These are phyloP conservation scores for Penicillium coprophilum DNA, from an alignment of 495 filamentous ascomycete species.

Conservation along the genomic window DNA sequence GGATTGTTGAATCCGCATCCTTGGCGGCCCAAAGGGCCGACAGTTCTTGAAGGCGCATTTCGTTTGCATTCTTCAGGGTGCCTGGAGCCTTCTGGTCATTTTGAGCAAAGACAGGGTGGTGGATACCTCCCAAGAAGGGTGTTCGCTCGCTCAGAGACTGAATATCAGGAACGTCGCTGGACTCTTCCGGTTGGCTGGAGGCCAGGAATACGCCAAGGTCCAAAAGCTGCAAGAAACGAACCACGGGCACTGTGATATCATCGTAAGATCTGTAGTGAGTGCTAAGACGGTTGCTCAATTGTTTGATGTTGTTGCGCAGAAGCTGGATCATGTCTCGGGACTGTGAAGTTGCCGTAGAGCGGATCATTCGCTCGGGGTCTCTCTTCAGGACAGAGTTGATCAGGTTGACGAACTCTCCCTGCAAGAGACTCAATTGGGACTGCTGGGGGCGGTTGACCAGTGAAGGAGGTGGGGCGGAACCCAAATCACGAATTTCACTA, in stretches of 20 bases:
- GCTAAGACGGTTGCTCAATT: conserved; percentile 64
- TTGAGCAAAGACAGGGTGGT: conserved; percentile 26
- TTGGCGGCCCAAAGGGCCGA: conserved; percentile 38
- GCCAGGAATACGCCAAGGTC: conserved; percentile 70
- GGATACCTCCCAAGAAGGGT: conserved; percentile 62
- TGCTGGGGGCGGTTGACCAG: conserved; percentile 70
- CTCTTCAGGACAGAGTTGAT: conserved; percentile 62
- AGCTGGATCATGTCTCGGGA: conserved; percentile 47
- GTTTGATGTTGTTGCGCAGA: conserved; percentile 68
- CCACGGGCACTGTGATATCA: conserved; percentile 74
- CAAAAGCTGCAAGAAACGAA: conserved; percentile 79
- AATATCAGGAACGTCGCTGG: conserved; percentile 29
- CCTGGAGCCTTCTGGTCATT: conserved; percentile 15
- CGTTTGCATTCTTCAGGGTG: conserved; percentile 41
- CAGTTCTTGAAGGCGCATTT: conserved; percentile 48
- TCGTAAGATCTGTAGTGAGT: conserved; percentile 72
- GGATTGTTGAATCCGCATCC: conserved; percentile 35
- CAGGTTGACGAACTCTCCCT: conserved; percentile 78
- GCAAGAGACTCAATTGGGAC: conserved; percentile 68
- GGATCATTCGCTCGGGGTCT: conserved; percentile 47
- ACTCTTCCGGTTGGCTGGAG: conserved; percentile 25
- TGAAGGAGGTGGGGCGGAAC: conserved; percentile 57
- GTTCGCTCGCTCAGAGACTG: conserved; percentile 50
- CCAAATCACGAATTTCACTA: conserved; percentile 59
- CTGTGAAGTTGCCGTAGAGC: conserved; percentile 17